phyloP scores from a whole-genome alignment of 345 rosid genomes.

The Chamaenerion angustifolium region DNA sequence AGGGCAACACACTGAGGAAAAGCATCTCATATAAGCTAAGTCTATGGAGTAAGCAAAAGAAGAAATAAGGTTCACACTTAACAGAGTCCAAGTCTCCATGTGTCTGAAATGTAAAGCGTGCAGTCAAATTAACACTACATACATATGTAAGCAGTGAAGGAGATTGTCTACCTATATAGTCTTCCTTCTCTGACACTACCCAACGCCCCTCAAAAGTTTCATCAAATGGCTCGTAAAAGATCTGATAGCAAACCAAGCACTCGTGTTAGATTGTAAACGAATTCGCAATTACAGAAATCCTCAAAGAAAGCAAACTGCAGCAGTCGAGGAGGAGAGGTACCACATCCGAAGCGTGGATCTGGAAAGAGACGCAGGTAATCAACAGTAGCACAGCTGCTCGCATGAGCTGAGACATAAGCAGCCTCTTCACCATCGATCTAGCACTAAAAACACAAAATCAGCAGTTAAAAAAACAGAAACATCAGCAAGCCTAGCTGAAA shows the following conservation, averaged over 20 bases:
- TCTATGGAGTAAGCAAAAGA: too few species aligned
- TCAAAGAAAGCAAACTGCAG: background rate
- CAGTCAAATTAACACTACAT: background rate
- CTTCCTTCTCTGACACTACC: constrained; percentile 12
- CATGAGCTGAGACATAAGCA: constrained; percentile 3
- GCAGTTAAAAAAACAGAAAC: background rate
- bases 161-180: constrained; percentile 8
- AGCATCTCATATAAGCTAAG: too few species aligned
- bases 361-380: constrained; percentile 2
- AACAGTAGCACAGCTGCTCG: constrained; percentile 7
- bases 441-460: background rate
- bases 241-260: background rate
- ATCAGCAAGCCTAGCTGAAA: background rate
- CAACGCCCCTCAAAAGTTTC: constrained; percentile 12
- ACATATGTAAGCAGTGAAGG: background rate
- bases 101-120: background rate
- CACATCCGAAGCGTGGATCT: constrained; percentile 11
- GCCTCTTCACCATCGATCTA: constrained; percentile 1
- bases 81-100: too few species aligned
- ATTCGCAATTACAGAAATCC: background rate
- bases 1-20: too few species aligned
- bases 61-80: too few species aligned
- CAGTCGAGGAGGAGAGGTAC: background rate
- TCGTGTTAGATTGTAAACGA: background rate
- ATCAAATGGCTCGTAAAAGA: too few species aligned